Base-by-base conservation (phyloP, 2,329 filamentous ascomycete genomes). In the Colletotrichum tamarilloi region DNA sequence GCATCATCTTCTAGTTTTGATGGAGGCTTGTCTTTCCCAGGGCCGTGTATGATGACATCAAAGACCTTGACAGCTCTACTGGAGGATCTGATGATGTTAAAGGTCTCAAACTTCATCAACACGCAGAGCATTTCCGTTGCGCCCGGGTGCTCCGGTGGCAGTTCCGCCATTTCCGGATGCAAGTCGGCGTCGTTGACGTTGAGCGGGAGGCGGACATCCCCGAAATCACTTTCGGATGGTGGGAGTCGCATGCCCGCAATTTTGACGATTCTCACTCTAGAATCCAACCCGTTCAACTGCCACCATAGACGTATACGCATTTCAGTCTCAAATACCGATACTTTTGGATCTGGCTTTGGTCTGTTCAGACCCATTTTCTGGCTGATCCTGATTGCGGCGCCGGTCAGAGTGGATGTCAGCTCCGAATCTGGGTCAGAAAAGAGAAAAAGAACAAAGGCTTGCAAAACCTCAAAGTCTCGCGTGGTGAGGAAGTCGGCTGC, bases 101-200 rank as follows among this genome's bases (percentile, higher is more conserved):
- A 76, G 7, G 79, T 75, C n/a, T 81, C 78, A 9, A 77, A 81
- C 68, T 82, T 82, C 67, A 80, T 77, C 52, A 72, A 19, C 5
- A 72, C 69, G 52, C 52, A 89, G 0, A 88, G 84, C 86, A 91
- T 90, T 68, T 90, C 88, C 0, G 90, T 91, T 62, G 88, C 89
- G 0, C 86, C 86, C 0, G 77, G 75, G 9, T 87, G 82, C 24
- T 87, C 84, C 1, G 80, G 62, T 0, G 88, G 87, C 1, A 85
- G 82, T 0, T 85, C 82, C 0, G 78, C 80, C 85, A 88, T 88
- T 6, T 83, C 81, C 0, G 88, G 87, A n/a, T 83, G 79, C 2
- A 92, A 78, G 52, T 90, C 87, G 5, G 77, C 77, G 74, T 92
- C 90, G 65, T 91, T 87, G 62, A 91, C 80, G 68, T 91, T 91